These are phyloP conservation scores for Termitomyces sp. DNA, from an alignment of 768 basidiomycete genomes.

Conservation along the genomic window DNA sequence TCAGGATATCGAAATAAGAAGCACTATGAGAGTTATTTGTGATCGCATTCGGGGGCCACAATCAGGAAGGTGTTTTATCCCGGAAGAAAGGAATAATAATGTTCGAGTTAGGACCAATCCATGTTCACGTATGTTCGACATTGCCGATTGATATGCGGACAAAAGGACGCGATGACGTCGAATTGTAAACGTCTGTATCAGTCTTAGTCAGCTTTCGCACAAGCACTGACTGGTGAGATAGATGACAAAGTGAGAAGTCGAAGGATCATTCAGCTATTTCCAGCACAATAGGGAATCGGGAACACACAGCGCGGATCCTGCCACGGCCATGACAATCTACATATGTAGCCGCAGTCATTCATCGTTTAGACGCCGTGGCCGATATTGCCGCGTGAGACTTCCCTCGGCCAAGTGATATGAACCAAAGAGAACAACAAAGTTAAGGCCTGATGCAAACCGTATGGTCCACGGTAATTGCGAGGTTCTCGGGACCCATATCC, in stretches of 20 bases:
- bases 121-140: neutral
- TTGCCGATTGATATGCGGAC: neutral
- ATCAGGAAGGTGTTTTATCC: neutral
- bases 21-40: neutral
- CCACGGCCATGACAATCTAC: neutral
- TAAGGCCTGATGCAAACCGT: neutral
- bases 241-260: neutral
- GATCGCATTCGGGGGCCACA: neutral
- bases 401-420: neutral
- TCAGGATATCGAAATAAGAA: neutral
- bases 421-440: neutral
- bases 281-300: neutral
- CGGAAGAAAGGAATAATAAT: neutral
- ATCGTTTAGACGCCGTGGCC: conserved; percentile 1
- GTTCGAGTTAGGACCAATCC: neutral
- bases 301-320: neutral
- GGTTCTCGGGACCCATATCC: conserved; percentile 7
- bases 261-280: neutral
- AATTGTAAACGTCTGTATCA: neutral
- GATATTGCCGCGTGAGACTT: neutral
- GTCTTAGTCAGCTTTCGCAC: neutral
- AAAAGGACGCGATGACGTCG: neutral
- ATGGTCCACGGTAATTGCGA: conserved; percentile 9
- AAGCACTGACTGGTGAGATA: neutral
- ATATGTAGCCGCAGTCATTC: neutral